A percentile compares a stretch with the other conserved stretches of the same genome.
Evolutionary conservation across 257 asterid genomes (phyloP).

Genomic region (Forsythia suspensa): DNA sequence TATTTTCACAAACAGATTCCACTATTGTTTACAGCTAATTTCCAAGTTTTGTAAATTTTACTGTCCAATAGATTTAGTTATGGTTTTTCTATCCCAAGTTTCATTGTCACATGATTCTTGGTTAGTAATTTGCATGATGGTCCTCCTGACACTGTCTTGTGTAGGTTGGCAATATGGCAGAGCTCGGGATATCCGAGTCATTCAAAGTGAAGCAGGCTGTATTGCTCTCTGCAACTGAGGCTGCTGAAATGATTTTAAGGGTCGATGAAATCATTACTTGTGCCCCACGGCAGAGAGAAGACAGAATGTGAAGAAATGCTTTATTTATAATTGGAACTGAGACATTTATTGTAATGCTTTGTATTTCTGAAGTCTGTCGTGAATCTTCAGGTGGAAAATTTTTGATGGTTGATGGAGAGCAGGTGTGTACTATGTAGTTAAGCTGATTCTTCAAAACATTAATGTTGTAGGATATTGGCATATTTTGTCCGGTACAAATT

Average conservation of each 20-base stretch:
- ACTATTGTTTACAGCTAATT: neutral
- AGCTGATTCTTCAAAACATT: too few relatives aligned
- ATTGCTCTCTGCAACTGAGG: conserved; percentile 85
- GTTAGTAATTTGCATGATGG: neutral
- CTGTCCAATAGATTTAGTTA: neutral
- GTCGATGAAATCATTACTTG: conserved; percentile 88
- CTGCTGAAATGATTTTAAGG: conserved; percentile 85
- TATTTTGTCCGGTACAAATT: too few relatives aligned
- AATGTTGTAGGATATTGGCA: too few relatives aligned
- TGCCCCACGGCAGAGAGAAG: conserved; percentile 82
- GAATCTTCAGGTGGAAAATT: neutral
- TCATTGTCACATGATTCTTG: neutral
- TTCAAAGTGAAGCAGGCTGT: conserved; percentile 92
- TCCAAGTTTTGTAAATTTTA: neutral
- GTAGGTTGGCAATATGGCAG: conserved; percentile 86
- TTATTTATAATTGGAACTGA: neutral
- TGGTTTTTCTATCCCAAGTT: neutral
- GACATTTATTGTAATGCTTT: neutral
- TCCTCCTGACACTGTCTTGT: neutral
- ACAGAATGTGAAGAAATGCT: conserved; percentile 56
- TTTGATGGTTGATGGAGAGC: neutral
- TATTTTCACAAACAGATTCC: neutral
- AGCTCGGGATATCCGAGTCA: conserved; percentile 71
- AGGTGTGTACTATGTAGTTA: too few relatives aligned
- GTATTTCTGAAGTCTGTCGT: neutral